phyloP scores from a whole-genome alignment of 805 yeast species.

The Yarrowia osloensis region DNA sequence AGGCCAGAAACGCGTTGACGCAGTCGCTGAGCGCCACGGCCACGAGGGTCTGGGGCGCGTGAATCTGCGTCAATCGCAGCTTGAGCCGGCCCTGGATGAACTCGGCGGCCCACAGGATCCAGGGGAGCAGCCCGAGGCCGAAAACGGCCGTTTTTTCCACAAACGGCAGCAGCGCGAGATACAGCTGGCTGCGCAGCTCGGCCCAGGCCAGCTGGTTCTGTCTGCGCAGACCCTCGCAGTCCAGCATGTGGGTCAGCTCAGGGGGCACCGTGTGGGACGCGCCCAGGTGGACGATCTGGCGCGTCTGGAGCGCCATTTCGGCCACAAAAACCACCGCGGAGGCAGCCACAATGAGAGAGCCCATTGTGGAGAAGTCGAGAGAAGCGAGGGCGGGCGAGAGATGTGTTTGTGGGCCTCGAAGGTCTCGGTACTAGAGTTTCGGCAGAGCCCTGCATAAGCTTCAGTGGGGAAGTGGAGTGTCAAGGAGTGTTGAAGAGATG shows the following conservation, averaged over 20 bases:
- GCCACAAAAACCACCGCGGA: conserved; percentile 2
- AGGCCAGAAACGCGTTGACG: conserved; percentile 9
- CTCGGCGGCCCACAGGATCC: conserved; percentile 5
- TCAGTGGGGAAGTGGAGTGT: not conserved
- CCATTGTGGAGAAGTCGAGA: not conserved
- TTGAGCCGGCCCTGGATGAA: conserved; percentile 1
- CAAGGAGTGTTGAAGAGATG: not conserved
- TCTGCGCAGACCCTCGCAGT: not conserved
- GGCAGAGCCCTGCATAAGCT: conserved; percentile 21
- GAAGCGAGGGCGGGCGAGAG: not conserved
- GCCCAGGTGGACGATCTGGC: conserved; percentile 2
- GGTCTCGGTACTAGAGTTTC: conserved; percentile 12
- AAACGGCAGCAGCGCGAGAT: conserved; percentile 2
- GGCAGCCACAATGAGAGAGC: conserved; percentile 20
- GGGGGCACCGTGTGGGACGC: not conserved
- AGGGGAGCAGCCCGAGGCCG: not conserved
- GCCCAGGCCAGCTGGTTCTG: conserved; percentile 19
- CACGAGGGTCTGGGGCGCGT: not conserved
- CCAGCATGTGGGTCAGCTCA: conserved; percentile 12
- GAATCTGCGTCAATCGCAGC: not conserved
- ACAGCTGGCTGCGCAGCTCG: conserved; percentile 2
- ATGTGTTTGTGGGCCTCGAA: not conserved
- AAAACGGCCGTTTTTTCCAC: not conserved
- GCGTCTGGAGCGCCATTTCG: conserved; percentile 16
- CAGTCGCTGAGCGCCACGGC: not conserved